Percentiles rank a stretch among this genome's conserved stretches.
These are phyloP conservation scores for Ceratocystis diversiconidia DNA, from an alignment of 2,329 filamentous ascomycete genomes.

Conservation along the genomic window DNA sequence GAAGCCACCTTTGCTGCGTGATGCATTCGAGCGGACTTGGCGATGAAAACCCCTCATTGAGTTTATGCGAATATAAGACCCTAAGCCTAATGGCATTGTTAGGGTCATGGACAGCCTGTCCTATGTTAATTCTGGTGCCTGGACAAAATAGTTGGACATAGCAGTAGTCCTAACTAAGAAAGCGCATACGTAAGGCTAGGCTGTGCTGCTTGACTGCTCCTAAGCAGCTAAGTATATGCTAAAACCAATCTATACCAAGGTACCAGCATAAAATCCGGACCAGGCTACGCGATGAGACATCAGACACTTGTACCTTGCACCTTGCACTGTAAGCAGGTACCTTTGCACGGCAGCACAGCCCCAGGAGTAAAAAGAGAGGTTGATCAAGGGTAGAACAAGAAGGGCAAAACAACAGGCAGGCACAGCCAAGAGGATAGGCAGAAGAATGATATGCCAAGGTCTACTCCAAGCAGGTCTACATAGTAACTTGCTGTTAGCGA, in stretches of 20 bases:
- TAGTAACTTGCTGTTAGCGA: background rate
- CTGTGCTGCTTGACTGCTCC: background rate
- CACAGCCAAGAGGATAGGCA: background rate
- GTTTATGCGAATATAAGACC: background rate
- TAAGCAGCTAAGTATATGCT: no score
- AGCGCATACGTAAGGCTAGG: slow-evolving; percentile 7
- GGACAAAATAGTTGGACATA: background rate
- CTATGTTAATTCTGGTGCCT: slow-evolving; percentile 3
- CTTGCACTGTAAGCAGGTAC: slow-evolving; percentile 10
- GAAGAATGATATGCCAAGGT: background rate
- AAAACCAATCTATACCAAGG: background rate
- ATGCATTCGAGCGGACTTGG: no score
- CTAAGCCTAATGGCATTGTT: background rate
- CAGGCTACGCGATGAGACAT: background rate
- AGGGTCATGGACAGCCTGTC: background rate
- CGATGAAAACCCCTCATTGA: background rate
- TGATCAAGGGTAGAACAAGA: background rate
- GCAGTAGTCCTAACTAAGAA: background rate
- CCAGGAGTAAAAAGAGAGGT: background rate
- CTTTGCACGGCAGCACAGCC: background rate
- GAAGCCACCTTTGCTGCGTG: no score
- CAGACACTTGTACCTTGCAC: slow-evolving; percentile 2
- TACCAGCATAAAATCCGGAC: background rate
- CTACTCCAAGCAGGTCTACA: no score
- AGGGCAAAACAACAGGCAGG: slow-evolving; percentile 2